Evolutionary conservation across 768 basidiomycete genomes (phyloP).

Genomic region (Lactarius quietus): DNA sequence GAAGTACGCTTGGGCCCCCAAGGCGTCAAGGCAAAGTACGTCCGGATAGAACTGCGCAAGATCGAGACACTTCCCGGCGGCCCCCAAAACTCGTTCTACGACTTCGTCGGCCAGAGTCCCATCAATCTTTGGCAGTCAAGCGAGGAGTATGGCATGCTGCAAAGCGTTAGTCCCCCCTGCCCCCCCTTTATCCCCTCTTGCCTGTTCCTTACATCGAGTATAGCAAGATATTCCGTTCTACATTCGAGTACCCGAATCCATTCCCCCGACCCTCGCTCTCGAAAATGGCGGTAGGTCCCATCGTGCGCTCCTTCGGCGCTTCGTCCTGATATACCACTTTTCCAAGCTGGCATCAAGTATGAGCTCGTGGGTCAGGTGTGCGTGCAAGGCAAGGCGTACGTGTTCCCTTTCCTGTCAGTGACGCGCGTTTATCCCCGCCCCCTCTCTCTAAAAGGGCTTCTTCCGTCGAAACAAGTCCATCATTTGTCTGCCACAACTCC

Average conservation of each 20-base stretch:
- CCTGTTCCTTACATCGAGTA: conserved; percentile 4
- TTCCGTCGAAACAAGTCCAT: conserved; percentile 75
- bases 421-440: not conserved
- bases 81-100: conserved; percentile 65
- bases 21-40: conserved; percentile 88
- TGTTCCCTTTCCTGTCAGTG: conserved; percentile 6
- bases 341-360: conserved; percentile 76
- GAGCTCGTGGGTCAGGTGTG: conserved; percentile 88
- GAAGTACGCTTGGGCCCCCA: conserved; percentile 74
- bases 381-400: conserved; percentile 80
- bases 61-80: conserved; percentile 79
- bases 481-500: conserved; percentile 62
- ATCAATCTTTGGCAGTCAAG: conserved; percentile 78
- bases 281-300: conserved; percentile 60
- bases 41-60: conserved; percentile 87
- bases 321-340: not conserved
- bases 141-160: conserved; percentile 66
- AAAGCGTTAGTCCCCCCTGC: conserved; percentile 47
- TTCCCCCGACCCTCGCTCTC: conserved; percentile 81
- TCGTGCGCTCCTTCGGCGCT: not conserved
- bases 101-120: conserved; percentile 79
- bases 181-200: conserved; percentile 2
- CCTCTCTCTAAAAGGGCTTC: conserved; percentile 53
- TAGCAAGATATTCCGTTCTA: conserved; percentile 88
- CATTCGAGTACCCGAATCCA: conserved; percentile 88